Evolutionary conservation across 495 filamentous ascomycete species (phyloP), one percentile per base, ranked within the genome.

Genomic region (Talaromyces ruber): DNA sequence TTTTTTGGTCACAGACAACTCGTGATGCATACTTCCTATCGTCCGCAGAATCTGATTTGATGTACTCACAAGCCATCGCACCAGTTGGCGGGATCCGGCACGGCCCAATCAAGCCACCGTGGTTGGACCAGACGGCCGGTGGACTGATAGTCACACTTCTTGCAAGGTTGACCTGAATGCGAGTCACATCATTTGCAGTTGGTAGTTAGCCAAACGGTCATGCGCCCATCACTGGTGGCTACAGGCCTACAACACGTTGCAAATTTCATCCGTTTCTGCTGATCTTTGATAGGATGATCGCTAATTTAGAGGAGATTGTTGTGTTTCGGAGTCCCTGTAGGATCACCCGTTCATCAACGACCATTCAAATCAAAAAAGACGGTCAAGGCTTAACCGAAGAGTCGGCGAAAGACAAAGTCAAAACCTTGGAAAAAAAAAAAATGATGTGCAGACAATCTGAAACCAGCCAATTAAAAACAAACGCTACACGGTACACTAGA

Each of bases 81-180:
- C 18, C 43, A 18, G 21, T 47, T 39, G 34, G 8, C 52, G 28
- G 52, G 28, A 54, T 54, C 6, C 52, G 52, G 52, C 52, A 29
- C 52, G 62, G 58, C 58, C 62, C 50, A 51, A 54, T 47, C 43
- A 47, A n/a, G 43, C 43, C 43, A 47, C 18, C 8, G 7, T 47
- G 43, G 18, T 47, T 47, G 34, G 34, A 16, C 34, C 34, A 39
- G 34, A 39, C 34, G 34, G 34, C 14, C 34, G 3, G 34, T 16
- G 34, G 34, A 16, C 34, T 47, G 43, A 47, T 47, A 47, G 21
- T 34, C 7, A 6, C 12, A 37, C 32, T 4, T 16, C 12, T 39
- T 39, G 14, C 34, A 39, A n/a, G n/a, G n/a, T n/a, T n/a, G n/a
- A n/a, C n/a, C n/a, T n/a, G n/a, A n/a, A 39, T 39, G 34, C 34